Evolutionary conservation across 805 yeast genomes (phyloP), one percentile per base, ranked within the genome.

Genomic region (Pichia manshurica): DNA sequence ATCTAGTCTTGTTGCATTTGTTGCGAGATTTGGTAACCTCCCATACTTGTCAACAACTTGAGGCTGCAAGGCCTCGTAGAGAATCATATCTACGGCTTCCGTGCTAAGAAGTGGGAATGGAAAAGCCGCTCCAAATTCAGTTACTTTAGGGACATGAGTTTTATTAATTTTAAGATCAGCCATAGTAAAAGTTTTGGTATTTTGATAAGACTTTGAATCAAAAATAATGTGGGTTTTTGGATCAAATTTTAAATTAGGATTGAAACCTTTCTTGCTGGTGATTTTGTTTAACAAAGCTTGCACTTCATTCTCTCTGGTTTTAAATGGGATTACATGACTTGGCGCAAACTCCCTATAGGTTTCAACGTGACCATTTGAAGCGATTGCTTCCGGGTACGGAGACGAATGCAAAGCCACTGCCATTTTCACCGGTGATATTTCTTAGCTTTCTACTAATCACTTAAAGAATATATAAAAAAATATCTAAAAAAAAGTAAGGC

Each of bases 101-200:
- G 72, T 71, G 1, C 81, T 74, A 59, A 79, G 73, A 35, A 79
- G 60, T 1, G 82, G 82, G 58, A 79, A 79, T 4, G 84, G 81
- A 48, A 71, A 79, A 33, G 75, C 68, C 20, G 78, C 82, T 32
- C 59, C 75, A 47, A 69, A 60, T 22, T 69, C 64, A 28, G 64
- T 58, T 31, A 66, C 59, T 16, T 67, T 61, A 15, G 60, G 60
- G 12, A 60, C 61, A 47, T 66, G 71, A 1, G 70, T 66, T 55
- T 66, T 65, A 17, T 58, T 51, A 47, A 70, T 69, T 3, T 67
- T 64, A 45, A 70, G 57, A 20, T 69, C 74, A 33, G 55, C 56
- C 52, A 70, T 57, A 3, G 73, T 68, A 42, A 68, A 61, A 43
- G 61, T 63, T 48, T 68, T 63, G 20, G 72, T 70, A 25, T 58